These are phyloP conservation scores for Diaporthe destruens DNA, from an alignment of 2,329 filamentous ascomycete species.

Conservation along the genomic window DNA sequence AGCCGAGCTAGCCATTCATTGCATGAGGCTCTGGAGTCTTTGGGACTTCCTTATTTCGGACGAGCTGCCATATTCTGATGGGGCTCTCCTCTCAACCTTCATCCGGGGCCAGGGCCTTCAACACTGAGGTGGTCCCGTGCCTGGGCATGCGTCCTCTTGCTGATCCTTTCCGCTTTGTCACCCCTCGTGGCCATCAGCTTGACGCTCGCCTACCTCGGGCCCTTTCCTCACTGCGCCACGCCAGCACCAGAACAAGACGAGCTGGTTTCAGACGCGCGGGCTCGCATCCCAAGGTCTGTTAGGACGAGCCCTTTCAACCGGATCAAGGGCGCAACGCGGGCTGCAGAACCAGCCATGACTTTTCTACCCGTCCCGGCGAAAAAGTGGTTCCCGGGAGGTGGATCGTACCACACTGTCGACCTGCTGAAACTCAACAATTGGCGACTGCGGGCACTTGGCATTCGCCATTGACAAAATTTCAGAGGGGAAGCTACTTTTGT, in stretches of 20 bases:
- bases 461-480: not conserved
- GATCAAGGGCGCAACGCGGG: constrained; percentile 9
- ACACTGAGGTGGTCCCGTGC: not conserved
- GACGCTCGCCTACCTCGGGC: constrained; percentile 8
- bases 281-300: constrained; percentile 1
- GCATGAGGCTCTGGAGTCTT: constrained; percentile 13
- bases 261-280: constrained; percentile 15
- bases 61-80: constrained; percentile 26
- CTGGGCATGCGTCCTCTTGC: constrained; percentile 23
- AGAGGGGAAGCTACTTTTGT: not conserved
- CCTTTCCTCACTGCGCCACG: not conserved
- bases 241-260: constrained; percentile 10
- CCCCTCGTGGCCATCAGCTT: constrained; percentile 13
- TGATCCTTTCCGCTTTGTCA: constrained; percentile 24
- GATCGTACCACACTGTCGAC: constrained; percentile 16
- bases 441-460: not conserved
- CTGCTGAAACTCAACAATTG: constrained; percentile 28
- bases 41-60: constrained; percentile 22
- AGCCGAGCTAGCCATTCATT: constrained; percentile 27
- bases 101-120: constrained; percentile 8
- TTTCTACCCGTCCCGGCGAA: not conserved
- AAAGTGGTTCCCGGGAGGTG: constrained; percentile 30
- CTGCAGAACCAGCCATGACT: constrained; percentile 16
- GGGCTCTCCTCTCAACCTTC: not conserved
- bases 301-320: not conserved